Evolutionary conservation across 2,329 filamentous ascomycete species (phyloP).

Genomic region (Apiospora koreana): DNA sequence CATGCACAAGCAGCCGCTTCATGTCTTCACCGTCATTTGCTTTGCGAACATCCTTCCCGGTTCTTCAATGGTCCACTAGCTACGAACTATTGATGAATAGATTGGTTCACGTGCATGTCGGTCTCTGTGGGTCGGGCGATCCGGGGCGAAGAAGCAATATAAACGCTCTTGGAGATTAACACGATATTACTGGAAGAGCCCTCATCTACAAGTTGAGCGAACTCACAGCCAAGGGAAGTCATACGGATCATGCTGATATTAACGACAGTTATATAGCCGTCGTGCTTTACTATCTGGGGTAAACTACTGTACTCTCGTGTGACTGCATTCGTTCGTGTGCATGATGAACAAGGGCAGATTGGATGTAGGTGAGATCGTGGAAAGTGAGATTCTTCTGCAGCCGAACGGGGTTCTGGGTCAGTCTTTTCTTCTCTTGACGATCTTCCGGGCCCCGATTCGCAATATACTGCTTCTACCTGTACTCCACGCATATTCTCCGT

Average conservation of each 20-base stretch:
- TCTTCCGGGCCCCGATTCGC: not conserved
- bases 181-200: not conserved
- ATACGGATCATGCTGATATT: no score
- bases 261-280: not conserved
- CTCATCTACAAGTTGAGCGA: no score
- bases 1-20: not conserved
- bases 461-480: not conserved
- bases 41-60: not conserved
- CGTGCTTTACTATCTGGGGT: not conserved
- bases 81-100: not conserved
- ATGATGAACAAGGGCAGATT: not conserved
- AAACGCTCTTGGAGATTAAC: not conserved
- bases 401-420: not conserved
- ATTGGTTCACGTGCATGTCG: not conserved
- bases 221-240: no score
- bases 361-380: not conserved
- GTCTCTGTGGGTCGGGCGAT: not conserved
- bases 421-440: not conserved
- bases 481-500: not conserved
- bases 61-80: not conserved
- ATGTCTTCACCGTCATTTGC: not conserved
- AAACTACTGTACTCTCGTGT: not conserved
- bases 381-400: conserved; percentile 1
- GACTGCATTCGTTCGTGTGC: not conserved
- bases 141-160: not conserved